Conservation (phyloP, 352 stramenopile species). For the Blastocystis sp. region DNA sequence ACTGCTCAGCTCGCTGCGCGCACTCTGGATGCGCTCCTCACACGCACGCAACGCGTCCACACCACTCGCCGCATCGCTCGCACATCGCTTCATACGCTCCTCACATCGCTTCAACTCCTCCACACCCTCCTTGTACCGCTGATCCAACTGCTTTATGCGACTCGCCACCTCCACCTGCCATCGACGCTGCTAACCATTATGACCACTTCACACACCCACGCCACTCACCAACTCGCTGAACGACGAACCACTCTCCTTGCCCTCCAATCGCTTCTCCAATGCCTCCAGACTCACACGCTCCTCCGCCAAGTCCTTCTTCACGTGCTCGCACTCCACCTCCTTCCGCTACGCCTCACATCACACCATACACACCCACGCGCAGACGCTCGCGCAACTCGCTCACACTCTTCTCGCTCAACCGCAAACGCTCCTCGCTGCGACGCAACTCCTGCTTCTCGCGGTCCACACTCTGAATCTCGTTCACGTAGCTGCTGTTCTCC, state of each 20-base stretch:
- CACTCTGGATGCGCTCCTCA: background rate
- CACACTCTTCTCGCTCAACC: constrained; percentile 82
- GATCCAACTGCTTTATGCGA: constrained; percentile 10
- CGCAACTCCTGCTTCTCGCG: constrained; percentile 76
- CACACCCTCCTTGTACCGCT: background rate
- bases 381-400: constrained; percentile 73
- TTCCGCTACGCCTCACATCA: constrained; percentile 76
- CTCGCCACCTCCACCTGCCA: background rate
- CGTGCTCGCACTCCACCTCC: constrained; percentile 68
- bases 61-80: background rate
- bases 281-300: constrained; percentile 79
- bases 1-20: constrained; percentile 4
- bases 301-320: constrained; percentile 79
- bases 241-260: background rate
- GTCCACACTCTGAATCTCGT: constrained; percentile 78
- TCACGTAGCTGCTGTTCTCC: constrained; percentile 94
- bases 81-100: background rate
- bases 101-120: background rate
- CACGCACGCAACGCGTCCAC: background rate
- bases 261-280: constrained; percentile 71
- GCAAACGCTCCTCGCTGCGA: constrained; percentile 69
- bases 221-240: constrained; percentile 2
- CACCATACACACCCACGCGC: constrained; percentile 90
- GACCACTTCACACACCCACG: background rate
- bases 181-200: constrained; percentile 36